Conservation (phyloP, 2,329 filamentous ascomycete species). For the Aspergillus neotritici region DNA sequence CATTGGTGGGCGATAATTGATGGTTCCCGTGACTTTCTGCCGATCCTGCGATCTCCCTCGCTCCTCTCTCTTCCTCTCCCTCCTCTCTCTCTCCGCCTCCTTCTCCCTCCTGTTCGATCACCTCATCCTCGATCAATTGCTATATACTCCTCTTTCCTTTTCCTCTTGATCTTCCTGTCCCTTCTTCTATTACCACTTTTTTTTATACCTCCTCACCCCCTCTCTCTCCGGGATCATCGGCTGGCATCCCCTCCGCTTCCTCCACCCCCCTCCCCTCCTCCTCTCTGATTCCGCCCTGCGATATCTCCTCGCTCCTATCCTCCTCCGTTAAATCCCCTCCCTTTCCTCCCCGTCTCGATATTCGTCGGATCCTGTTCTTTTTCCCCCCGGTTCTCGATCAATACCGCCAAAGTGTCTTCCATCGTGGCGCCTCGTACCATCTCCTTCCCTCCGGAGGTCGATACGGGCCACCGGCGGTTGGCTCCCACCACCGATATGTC, state of each 20-base stretch:
- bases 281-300: slow-evolving; percentile 14
- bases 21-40: no score
- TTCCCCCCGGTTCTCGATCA: slow-evolving; percentile 36
- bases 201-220: not conserved
- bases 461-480: slow-evolving; percentile 55
- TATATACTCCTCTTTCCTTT: not conserved
- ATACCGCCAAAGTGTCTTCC: slow-evolving; percentile 95
- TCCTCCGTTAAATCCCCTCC: slow-evolving; percentile 24
- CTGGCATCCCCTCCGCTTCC: not conserved
- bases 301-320: slow-evolving; percentile 17
- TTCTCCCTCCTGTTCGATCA: not conserved
- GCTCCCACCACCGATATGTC: slow-evolving; percentile 56
- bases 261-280: not conserved
- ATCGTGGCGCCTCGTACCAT: slow-evolving; percentile 83
- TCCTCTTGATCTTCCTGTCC: not conserved
- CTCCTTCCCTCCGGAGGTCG: slow-evolving; percentile 80
- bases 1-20: no score
- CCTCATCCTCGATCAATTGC: not conserved
- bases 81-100: no score
- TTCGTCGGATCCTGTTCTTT: slow-evolving; percentile 10
- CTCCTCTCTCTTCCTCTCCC: no score
- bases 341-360: slow-evolving; percentile 20
- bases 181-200: not conserved
- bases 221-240: no score
- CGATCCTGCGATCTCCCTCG: no score